Evolutionary conservation across 495 filamentous ascomycete genomes (phyloP), one percentile per base, ranked within the genome.

Genomic region (Trichoderma orchidacearum): DNA sequence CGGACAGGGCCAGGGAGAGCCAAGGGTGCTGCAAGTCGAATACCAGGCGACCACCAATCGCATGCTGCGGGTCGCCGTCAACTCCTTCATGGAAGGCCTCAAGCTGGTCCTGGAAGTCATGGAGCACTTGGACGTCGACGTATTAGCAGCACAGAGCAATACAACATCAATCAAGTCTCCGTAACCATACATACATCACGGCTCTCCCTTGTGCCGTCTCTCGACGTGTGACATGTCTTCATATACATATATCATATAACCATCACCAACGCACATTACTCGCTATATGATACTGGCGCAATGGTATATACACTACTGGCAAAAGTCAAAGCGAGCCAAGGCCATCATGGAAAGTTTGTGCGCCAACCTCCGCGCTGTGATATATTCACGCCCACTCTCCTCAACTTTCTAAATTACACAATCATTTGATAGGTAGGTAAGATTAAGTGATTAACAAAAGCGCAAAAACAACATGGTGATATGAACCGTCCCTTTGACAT

Each of bases 51-150:
- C 89, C 0, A 97, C 93, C 15, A 93, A 95, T 60, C 84, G 93
- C 56, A 96, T 96, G 94, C 77, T 98, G 60, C 84, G 93, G 15
- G 93, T 98, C 9, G 89, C 93, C 13, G 92, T 96, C 60, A 98
- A 98, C 71, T 90, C 92, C n/a, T 95, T 95, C 64, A 89, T 97
- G 76, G 93, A 97, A 59, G 94, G 87, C 60, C 62, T 96, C 28
- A 80, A 83, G 9, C 81, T 95, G 32, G 82, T 96, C 0, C 66
- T 97, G 45, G 85, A 85, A 30, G 85, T 93, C 0, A 94, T 94
- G 84, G 80, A 85, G 63, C 87, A 95, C 68, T 66, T 97, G 58
- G 93, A 97, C 72, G 79, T 86, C 17, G 93, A 96, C 74, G 85
- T 91, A 8, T 64, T 96, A 13, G 66, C 66, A 28, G 51, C 58